These are phyloP conservation scores for Penicillium sp. DNA, from an alignment of 2,329 filamentous ascomycete species.

Conservation along the genomic window DNA sequence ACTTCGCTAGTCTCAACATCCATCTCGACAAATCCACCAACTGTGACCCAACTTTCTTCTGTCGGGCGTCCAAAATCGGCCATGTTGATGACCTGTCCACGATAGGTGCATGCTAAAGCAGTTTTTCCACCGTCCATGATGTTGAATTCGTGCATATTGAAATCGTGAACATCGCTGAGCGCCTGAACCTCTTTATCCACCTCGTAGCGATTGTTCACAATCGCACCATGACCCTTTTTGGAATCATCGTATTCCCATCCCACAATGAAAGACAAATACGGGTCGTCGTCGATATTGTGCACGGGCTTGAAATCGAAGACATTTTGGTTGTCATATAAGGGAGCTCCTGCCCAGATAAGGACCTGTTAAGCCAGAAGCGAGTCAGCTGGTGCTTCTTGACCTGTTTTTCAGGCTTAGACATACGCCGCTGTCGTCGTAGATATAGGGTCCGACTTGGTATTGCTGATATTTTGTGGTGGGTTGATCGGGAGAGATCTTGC, in stretches of 20 bases:
- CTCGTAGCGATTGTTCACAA: constrained; percentile 50
- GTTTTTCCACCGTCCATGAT: constrained; percentile 37
- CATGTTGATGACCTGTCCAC: constrained; percentile 23
- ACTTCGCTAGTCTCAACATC: constrained; percentile 38
- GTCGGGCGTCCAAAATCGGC: constrained; percentile 33
- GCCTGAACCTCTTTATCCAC: constrained; percentile 42
- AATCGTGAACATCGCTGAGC: constrained; percentile 27
- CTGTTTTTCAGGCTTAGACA: neutral
- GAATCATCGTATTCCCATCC: constrained; percentile 31
- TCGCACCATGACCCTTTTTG: constrained; percentile 49
- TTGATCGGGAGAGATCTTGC: constrained; percentile 23
- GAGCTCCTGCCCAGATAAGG: constrained; percentile 51
- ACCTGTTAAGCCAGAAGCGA: constrained; percentile 28
- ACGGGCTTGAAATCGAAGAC: constrained; percentile 50
- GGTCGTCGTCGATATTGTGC: constrained; percentile 42
- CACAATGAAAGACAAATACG: constrained; percentile 51
- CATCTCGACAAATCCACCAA: constrained; percentile 41
- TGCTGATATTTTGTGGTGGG: constrained; percentile 36
- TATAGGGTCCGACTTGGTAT: constrained; percentile 49
- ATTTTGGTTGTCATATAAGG: constrained; percentile 48
- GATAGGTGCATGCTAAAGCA: constrained; percentile 34
- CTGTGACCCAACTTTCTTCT: constrained; percentile 32
- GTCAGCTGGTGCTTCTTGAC: constrained; percentile 8
- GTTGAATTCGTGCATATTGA: constrained; percentile 47
- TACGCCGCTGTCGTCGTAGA: constrained; percentile 50